These are phyloP conservation scores for Macrolepiota dolichaula DNA, from an alignment of 768 basidiomycete genomes.

Conservation along the genomic window DNA sequence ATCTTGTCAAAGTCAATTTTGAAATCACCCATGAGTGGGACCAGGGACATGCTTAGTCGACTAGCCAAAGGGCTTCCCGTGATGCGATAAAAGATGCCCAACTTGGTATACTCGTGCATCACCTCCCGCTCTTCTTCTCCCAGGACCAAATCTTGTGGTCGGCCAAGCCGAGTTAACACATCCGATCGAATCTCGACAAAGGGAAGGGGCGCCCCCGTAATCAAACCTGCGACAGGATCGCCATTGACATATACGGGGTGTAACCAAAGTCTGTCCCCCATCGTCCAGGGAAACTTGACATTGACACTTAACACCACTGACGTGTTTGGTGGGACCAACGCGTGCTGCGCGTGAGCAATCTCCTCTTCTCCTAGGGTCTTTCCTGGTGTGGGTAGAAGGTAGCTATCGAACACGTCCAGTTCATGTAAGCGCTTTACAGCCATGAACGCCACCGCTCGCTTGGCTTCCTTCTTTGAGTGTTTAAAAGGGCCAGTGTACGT, in stretches of 20 bases:
- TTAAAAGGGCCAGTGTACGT: slow-evolving; percentile 56
- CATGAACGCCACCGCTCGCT: slow-evolving; percentile 76
- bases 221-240: slow-evolving; percentile 50
- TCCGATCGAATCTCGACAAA: slow-evolving; percentile 37
- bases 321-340: slow-evolving; percentile 34
- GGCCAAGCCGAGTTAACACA: slow-evolving; percentile 31
- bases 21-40: slow-evolving; percentile 51
- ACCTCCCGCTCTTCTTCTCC: slow-evolving; percentile 43
- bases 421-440: slow-evolving; percentile 68
- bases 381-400: slow-evolving; percentile 68
- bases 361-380: slow-evolving; percentile 44
- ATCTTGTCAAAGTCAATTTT: slow-evolving; percentile 61
- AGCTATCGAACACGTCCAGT: slow-evolving; percentile 79
- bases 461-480: slow-evolving; percentile 76
- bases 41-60: slow-evolving; percentile 59
- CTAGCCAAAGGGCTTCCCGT: slow-evolving; percentile 52
- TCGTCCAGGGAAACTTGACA: slow-evolving; percentile 67
- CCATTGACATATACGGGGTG: slow-evolving; percentile 58
- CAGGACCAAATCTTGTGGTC: slow-evolving; percentile 30
- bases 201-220: slow-evolving; percentile 61
- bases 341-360: slow-evolving; percentile 44
- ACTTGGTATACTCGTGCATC: slow-evolving; percentile 65
- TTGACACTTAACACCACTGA: slow-evolving; percentile 55
- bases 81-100: slow-evolving; percentile 59
- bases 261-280: slow-evolving; percentile 54